Base-by-base conservation (phyloP, 495 filamentous ascomycete species). In the Daldinia vernicosa region DNA sequence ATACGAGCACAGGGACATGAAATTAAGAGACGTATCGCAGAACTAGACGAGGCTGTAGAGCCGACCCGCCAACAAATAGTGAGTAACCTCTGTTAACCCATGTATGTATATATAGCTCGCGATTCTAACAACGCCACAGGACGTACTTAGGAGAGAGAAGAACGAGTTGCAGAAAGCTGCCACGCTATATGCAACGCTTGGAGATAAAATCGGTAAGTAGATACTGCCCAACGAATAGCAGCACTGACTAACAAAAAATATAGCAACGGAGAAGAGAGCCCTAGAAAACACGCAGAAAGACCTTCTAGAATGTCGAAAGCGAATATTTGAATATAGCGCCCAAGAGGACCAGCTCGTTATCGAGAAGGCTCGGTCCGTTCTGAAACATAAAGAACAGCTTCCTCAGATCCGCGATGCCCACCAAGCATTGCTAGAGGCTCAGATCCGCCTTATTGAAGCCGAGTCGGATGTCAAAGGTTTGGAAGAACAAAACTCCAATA, bases 371-470 rank as follows among this genome's bases (percentile, higher is more conserved):
- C 83, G 87, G 54, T 79, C 86, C 9, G 84, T 90, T 9, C 78
- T 97, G 27, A 77, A 90, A 68, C 76, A 83, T 43, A 75, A 90
- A 80, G 81, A 87, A 63, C 79, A 85, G 28, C 86, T 97, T 7
- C 82, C 85, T 30, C 70, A 76, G 19, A 84, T 97, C 24, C 87
- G 87, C 12, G 75, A 78, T 30, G 77, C 84, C 9, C 87, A 92
- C 60, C 84, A 90, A 43, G 84, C 87, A 32, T 82, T 93, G 11
- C 76, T 93, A 14, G 89, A 92, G 72, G 84, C 85, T 2, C 85
- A 92, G 62, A 77, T 97, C 47, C 83, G 86, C 52, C 81, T 89
- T 6, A 83, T 94, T 32, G 96, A 99, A 80, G 94, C 93, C 0
- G 76, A 81, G 8, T 97, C 94, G 0, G 95, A 98, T 69, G 76